Conservation (phyloP, 1,284 basidiomycete genomes). For the Sphagnurus paluster region DNA sequence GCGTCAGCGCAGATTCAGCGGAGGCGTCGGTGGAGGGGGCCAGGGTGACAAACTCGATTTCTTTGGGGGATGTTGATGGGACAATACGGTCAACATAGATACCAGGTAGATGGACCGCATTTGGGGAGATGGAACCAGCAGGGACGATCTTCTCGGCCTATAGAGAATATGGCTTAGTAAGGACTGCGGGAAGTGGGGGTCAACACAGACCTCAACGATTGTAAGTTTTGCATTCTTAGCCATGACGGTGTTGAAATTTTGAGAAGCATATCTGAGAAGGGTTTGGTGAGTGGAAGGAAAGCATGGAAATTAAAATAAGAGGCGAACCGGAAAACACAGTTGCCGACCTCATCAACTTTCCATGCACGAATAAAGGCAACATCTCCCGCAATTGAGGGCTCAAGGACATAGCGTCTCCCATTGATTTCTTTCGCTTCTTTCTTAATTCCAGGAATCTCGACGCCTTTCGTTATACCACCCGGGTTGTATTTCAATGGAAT, state of each 20-base stretch:
- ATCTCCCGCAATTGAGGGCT: conserved; percentile 85
- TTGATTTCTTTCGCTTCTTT: conserved; percentile 84
- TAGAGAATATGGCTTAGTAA: conserved; percentile 1
- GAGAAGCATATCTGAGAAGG: conserved; percentile 75
- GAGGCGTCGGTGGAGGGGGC: conserved; percentile 49
- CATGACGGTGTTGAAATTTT: conserved; percentile 89
- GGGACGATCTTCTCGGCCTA: conserved; percentile 93
- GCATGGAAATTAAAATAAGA: background rate
- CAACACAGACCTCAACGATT: conserved; percentile 74
- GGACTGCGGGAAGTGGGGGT: background rate
- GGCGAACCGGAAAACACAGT: conserved; percentile 78
- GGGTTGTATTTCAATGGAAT: conserved; percentile 78
- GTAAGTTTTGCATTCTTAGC: conserved; percentile 89
- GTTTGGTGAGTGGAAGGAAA: conserved; percentile 1
- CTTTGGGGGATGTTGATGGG: conserved; percentile 74
- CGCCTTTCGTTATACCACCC: conserved; percentile 63
- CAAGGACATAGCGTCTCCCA: conserved; percentile 84
- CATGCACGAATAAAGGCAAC: conserved; percentile 91
- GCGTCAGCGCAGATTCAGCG: conserved; percentile 32
- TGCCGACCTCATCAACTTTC: conserved; percentile 93
- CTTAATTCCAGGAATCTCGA: conserved; percentile 69
- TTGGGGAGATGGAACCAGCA: conserved; percentile 80
- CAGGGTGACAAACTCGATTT: conserved; percentile 78
- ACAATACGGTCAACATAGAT: conserved; percentile 91
- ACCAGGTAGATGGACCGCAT: conserved; percentile 83